Conservation (phyloP, 345 rosid genomes). For the Hibiscus trionum region DNA sequence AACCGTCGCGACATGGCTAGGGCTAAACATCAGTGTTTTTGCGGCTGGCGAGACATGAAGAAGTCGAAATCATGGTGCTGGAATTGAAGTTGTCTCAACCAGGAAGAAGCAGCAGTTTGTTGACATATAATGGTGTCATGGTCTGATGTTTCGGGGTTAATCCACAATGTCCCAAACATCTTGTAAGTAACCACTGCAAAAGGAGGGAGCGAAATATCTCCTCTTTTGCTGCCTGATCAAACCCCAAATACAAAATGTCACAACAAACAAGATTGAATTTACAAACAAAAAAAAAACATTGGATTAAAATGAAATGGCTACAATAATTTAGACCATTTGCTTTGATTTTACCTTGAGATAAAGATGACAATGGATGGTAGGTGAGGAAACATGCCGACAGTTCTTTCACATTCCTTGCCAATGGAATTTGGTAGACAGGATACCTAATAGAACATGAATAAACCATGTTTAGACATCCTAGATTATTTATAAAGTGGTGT, state of each 20-base stretch:
- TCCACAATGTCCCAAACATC: conserved; percentile 28
- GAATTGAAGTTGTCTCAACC: conserved; percentile 26
- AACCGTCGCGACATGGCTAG: neutral
- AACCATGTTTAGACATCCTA: neutral
- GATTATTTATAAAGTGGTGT: neutral
- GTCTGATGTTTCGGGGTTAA: conserved; percentile 24
- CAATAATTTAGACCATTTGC: neutral
- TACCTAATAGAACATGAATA: conserved; percentile 22
- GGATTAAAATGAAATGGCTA: neutral
- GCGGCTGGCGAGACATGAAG: conserved; percentile 26
- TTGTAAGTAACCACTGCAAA: conserved; percentile 34
- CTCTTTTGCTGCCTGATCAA: neutral
- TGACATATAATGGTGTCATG: neutral
- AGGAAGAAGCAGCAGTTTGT: conserved; percentile 23
- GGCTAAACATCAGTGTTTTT: neutral
- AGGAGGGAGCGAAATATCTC: conserved; percentile 17
- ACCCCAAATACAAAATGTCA: neutral
- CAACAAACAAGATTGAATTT: neutral
- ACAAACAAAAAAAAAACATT: neutral
- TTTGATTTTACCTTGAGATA: conserved; percentile 26
- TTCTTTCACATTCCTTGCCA: conserved; percentile 16
- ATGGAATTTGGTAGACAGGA: conserved; percentile 34
- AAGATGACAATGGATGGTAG: conserved; percentile 27
- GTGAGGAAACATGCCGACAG: conserved; percentile 38
- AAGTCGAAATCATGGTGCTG: conserved; percentile 32